A percentile compares a stretch with the other conserved stretches of the same genome.
phyloP scores from a whole-genome alignment of 2,329 filamentous ascomycete genomes.

The Leptographium procerum region DNA sequence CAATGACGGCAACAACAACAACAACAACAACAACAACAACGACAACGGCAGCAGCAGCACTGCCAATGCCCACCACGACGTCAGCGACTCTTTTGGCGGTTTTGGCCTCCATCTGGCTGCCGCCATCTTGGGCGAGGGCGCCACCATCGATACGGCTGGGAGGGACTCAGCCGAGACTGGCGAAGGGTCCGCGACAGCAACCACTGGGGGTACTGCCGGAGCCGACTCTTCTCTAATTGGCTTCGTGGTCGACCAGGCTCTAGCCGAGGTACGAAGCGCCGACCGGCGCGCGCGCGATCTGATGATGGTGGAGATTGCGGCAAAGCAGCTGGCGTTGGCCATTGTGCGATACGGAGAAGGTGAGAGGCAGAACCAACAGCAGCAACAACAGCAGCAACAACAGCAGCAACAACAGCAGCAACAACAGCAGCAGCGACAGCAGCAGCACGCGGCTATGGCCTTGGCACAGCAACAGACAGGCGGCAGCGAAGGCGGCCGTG shows the following conservation, averaged over 20 bases:
- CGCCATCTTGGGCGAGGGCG: constrained; percentile 3
- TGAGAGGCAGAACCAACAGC: constrained; percentile 15
- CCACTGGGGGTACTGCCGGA: neutral
- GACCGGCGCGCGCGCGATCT: constrained; percentile 34
- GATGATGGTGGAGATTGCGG: constrained; percentile 40
- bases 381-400: constrained; percentile 1
- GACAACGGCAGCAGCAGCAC: neutral
- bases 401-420: neutral
- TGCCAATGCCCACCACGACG: neutral
- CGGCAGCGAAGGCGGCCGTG: neutral
- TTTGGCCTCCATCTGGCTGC: constrained; percentile 4
- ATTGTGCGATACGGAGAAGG: constrained; percentile 37
- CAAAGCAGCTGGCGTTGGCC: constrained; percentile 42
- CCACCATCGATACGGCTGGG: neutral
- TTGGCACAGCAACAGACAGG: neutral
- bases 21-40: neutral
- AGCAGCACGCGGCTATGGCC: neutral
- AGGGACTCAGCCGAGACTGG: neutral
- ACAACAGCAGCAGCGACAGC: neutral
- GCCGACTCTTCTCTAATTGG: constrained; percentile 27
- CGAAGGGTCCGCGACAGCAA: neutral
- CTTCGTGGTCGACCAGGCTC: constrained; percentile 32
- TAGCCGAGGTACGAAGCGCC: constrained; percentile 32
- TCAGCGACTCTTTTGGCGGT: neutral
- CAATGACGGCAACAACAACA: neutral